Conservation (phyloP, 2,329 filamentous ascomycete species). For the Aureobasidium pullulans region DNA sequence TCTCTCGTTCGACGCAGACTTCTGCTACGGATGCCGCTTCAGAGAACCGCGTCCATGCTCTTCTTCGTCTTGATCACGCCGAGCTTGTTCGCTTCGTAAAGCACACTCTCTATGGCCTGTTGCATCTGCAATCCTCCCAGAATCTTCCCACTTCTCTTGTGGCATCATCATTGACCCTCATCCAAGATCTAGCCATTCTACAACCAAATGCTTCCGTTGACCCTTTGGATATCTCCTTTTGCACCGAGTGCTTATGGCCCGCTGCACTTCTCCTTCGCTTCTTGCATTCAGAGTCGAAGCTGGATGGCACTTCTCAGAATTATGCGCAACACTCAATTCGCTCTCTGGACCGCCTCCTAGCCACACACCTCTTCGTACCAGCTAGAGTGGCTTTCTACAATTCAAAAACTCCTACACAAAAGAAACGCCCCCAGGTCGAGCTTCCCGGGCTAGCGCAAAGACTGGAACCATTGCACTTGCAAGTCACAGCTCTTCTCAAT, state of each 20-base stretch:
- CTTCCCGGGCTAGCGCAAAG: not conserved
- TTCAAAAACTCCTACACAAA: slow-evolving; percentile 17
- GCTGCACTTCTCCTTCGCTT: slow-evolving; percentile 18
- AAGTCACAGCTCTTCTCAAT: not conserved
- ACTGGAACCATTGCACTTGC: slow-evolving; percentile 1
- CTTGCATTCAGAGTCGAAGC: not conserved
- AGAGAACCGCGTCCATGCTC: slow-evolving; percentile 9
- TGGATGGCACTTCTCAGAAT: not conserved
- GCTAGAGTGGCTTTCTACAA: slow-evolving; percentile 30
- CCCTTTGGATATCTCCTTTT: slow-evolving; percentile 18
- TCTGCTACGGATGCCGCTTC: not conserved
- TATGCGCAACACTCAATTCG: not conserved
- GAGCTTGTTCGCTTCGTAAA: not conserved
- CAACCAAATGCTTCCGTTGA: not conserved
- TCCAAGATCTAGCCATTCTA: slow-evolving; percentile 4
- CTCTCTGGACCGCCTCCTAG: slow-evolving; percentile 31
- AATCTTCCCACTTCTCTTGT: not conserved
- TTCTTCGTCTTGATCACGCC: slow-evolving; percentile 3
- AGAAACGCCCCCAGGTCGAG: slow-evolving; percentile 13
- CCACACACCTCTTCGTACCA: slow-evolving; percentile 36
- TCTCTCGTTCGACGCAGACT: not conserved
- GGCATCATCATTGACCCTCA: not conserved
- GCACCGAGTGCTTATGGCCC: slow-evolving; percentile 21
- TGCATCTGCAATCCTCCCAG: not conserved
- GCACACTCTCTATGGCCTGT: not conserved